Evolutionary conservation across 2,329 filamentous ascomycete species (phyloP), one percentile per base, ranked within the genome.

Genomic region (Hypoxylon sp.): DNA sequence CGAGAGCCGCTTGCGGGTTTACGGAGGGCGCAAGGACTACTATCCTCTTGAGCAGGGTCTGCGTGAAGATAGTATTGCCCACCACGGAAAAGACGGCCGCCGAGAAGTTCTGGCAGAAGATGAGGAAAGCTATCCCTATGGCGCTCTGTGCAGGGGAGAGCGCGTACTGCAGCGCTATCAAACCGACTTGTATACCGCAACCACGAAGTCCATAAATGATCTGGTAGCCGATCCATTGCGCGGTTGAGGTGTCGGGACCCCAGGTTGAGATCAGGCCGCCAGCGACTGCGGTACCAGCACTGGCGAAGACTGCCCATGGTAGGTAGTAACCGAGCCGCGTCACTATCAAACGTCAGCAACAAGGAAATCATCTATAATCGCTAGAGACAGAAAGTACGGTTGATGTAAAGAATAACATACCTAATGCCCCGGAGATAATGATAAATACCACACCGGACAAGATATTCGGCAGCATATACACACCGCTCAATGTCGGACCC

Each of bases 391-490:
- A 9, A 42, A 19, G 2, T 13, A 29, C 9, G 11, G 3, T 14
- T 37, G 29, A 6, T 19, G 6, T 37, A 22, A 39, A 13, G 35
- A 19, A 33, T 22, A 1, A 72, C 70, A 42, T 70, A 77, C 77
- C 60, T 37, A 77, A 42, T 5, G 19, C 62, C 14, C 77, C 77
- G 1, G 73, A 73, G 4, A 88, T 81, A 48, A 91, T 88, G 0
- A 88, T 84, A 47, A 91, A 90, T 0, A 88, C 84, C n/a, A 91
- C 35, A 11, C 76, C 71, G 77, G 75, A 73, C 33, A 73, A 19
- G 26, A 75, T 77, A 42, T 73, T 74, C 0, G 78, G 77, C 50
- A 80, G 64, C 72, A 79, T 70, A 54, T 78, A 76, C 3, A 80
- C 74, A 33, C 77, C 78, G 37, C 78, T 80, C 63, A 79, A 54